A percentile compares a stretch with the other conserved stretches of the same genome.
Evolutionary conservation across 139 green algal species (phyloP).

Genomic region (Chlorella sp.): DNA sequence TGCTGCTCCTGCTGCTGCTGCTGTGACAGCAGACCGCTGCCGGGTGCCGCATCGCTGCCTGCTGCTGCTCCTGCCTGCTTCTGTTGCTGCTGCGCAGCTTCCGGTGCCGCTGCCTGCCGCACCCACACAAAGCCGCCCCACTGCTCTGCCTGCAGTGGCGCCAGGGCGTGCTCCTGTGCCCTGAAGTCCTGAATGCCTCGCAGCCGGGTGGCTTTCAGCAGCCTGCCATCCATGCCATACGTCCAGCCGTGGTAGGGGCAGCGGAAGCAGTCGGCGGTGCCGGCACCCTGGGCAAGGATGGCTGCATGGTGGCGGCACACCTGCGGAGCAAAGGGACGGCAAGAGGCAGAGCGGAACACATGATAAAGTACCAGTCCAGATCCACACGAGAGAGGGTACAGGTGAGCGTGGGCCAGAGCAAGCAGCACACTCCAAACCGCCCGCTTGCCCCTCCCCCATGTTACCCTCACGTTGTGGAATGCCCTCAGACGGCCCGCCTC

Average conservation of each 20-base stretch:
- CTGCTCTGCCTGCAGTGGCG: slow-evolving; percentile 38
- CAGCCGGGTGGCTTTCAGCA: slow-evolving; percentile 55
- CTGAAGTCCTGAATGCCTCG: slow-evolving; percentile 64
- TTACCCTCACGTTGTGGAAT: slow-evolving; percentile 63
- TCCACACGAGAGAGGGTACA: not conserved
- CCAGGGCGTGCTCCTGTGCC: slow-evolving; percentile 49
- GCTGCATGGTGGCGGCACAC: slow-evolving; percentile 73
- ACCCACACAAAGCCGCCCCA: slow-evolving; percentile 27
- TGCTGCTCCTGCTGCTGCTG: not conserved
- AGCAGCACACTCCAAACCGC: not conserved
- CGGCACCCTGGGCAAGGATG: slow-evolving; percentile 51
- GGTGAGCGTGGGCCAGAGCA: no score
- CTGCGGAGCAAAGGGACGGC: slow-evolving; percentile 17
- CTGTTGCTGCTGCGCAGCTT: not conserved
- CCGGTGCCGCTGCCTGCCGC: not conserved
- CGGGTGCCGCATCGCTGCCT: not conserved
- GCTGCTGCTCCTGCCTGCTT: not conserved
- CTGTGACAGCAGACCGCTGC: not conserved
- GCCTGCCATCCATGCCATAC: slow-evolving; percentile 60
- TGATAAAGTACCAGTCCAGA: not conserved
- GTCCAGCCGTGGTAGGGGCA: slow-evolving; percentile 76
- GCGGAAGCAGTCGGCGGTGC: slow-evolving; percentile 41
- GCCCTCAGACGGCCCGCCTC: slow-evolving; percentile 49
- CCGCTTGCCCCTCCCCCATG: no score
- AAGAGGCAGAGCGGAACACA: not conserved